Evolutionary conservation across 2,329 filamentous ascomycete species (phyloP), one percentile per base, ranked within the genome.

Genomic region (Exophiala mesophila): DNA sequence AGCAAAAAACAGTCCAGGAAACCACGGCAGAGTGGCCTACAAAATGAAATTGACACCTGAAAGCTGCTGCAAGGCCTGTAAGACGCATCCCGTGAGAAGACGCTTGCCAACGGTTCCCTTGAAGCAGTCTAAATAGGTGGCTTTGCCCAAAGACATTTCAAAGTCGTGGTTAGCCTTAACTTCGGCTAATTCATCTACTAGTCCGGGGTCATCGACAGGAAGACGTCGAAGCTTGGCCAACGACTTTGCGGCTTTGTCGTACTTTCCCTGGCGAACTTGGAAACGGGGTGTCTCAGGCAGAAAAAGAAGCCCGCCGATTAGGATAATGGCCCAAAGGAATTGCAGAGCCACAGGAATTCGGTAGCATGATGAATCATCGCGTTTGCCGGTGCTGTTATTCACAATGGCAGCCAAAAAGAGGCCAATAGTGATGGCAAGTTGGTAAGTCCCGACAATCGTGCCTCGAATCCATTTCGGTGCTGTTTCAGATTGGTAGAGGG

Each of bases 231-330:
- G 69, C 24, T 68, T 68, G 1, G 74, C 63, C n/a, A 80, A 66
- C 0, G 74, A 77, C 4, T 55, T 57, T 23, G 69, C 63, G 1
- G 76, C 75, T 24, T 60, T 58, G 3, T 77, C 72, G 12, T 68
- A 61, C 13, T 70, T 70, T 24, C 72, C 73, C 24, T 70, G 57
- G 10, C 76, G 69, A 56, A 76, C 78, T 31, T 74, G 73, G 64
- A 71, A 78, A 1, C 76, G 71, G 3, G 77, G 76, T 8, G 69
- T 73, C 51, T 80, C 76, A 0, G 70, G 71, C 44, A 79, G 69
- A 51, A 77, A 68, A 5, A 69, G 46, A 41, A 80, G 77, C 3
- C 75, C 75, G 13, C 64, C 36, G 1, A 69, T 69, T 51, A 80
- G 73, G 32, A 78, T 66, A 2, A 68, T 57, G 2, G 74, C 33